Percentiles rank a stretch among this genome's conserved stretches.
These are phyloP conservation scores for Carex scoparia DNA, from an alignment of 176 grass and related monocot species.

Conservation along the genomic window DNA sequence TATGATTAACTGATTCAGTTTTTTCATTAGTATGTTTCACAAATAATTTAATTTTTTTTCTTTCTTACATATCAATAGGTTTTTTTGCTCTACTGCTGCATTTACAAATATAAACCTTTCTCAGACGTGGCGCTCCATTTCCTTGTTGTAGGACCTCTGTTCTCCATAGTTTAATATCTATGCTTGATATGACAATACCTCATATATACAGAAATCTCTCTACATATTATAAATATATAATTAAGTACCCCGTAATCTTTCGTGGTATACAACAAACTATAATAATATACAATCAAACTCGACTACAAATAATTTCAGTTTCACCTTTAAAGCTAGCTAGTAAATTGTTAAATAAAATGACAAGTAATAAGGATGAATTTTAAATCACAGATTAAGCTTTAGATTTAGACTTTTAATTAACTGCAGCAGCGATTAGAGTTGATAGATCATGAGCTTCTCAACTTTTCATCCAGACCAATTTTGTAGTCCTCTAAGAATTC, in stretches of 20 bases:
- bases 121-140: neutral
- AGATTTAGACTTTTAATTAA: neutral
- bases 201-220: too few relatives aligned
- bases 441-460: neutral
- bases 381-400: neutral
- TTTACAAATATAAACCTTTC: neutral
- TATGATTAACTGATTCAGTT: too few relatives aligned
- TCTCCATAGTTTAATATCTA: constrained; percentile 63
- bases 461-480: neutral
- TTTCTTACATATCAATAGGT: too few relatives aligned
- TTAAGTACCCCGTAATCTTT: neutral
- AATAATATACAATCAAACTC: neutral
- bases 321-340: neutral
- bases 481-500: neutral
- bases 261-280: neutral
- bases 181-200: constrained; percentile 70
- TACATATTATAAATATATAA: neutral
- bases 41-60: too few relatives aligned
- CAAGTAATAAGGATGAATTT: neutral
- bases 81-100: neutral
- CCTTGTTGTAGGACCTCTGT: constrained; percentile 59
- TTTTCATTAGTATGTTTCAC: too few relatives aligned
- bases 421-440: neutral
- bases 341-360: neutral
- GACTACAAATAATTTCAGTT: neutral